Evolutionary conservation across 2,329 filamentous ascomycete species (phyloP).

Genomic region (Didymella arachidicola): DNA sequence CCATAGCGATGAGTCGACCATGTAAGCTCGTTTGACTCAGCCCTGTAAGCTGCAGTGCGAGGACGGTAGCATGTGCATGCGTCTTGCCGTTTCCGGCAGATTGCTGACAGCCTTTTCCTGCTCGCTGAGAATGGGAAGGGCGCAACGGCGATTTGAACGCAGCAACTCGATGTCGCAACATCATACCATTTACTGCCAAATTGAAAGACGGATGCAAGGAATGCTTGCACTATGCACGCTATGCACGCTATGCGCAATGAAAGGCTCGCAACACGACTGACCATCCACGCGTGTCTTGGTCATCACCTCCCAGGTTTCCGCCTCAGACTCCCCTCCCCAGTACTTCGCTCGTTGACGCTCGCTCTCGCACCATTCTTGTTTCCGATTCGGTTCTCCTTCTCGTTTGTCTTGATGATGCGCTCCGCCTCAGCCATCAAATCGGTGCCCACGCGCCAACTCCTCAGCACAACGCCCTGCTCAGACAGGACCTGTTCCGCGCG

Average conservation of each 20-base stretch:
- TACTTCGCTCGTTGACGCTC: neutral
- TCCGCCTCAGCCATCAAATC: conserved; percentile 74
- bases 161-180: neutral
- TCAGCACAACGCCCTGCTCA: conserved; percentile 70
- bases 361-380: conserved; percentile 11
- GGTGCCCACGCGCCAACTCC: conserved; percentile 75
- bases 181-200: neutral
- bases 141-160: neutral
- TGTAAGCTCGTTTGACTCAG: neutral
- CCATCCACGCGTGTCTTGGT: neutral
- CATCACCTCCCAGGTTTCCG: conserved; percentile 2
- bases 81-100: neutral
- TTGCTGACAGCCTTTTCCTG: neutral
- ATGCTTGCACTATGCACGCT: neutral
- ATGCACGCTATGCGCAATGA: neutral
- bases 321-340: conserved; percentile 7
- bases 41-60: neutral
- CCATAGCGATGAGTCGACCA: neutral
- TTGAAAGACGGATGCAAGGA: neutral
- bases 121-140: neutral
- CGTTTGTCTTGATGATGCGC: conserved; percentile 62
- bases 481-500: conserved; percentile 70
- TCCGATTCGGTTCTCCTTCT: conserved; percentile 10
- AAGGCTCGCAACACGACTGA: neutral
- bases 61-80: neutral